Percentiles rank a stretch among this genome's conserved stretches.
phyloP scores from a whole-genome alignment of 2,329 filamentous ascomycete species.

The Scedosporium aurantiacum region DNA sequence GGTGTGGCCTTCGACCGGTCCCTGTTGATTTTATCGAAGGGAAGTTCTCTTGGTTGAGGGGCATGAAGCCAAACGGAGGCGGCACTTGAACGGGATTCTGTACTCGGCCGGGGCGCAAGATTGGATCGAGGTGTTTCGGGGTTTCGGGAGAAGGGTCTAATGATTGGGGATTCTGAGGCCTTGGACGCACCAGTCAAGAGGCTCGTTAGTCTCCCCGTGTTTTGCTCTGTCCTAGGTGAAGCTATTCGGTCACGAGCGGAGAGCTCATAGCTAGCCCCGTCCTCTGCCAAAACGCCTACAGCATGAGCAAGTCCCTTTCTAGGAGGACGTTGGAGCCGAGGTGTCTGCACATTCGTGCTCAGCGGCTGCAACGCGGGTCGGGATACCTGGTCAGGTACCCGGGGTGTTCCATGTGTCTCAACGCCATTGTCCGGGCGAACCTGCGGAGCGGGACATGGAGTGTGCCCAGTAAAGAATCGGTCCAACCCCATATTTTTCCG shows the following conservation, averaged over 20 bases:
- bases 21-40: conserved; percentile 1
- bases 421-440: not conserved
- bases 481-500: not conserved
- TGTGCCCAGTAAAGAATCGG: not conserved
- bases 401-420: not conserved
- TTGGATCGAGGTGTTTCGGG: not conserved
- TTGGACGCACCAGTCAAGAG: conserved; percentile 22
- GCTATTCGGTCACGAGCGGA: not conserved
- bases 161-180: conserved; percentile 14
- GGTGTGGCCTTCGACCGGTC: not conserved
- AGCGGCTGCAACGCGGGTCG: conserved; percentile 2
- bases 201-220: conserved; percentile 20
- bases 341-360: not conserved
- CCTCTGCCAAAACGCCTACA: conserved; percentile 36
- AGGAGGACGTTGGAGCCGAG: conserved; percentile 2
- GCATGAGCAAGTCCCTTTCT: conserved; percentile 21
- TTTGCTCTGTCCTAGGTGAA: not conserved
- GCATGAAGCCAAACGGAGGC: not conserved
- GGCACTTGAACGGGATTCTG: not conserved
- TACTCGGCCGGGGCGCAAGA: not conserved
- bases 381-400: not conserved
- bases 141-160: not conserved
- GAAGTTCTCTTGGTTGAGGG: conserved; percentile 3
- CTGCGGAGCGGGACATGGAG: not conserved
- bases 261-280: conserved; percentile 25